Evolutionary conservation across 2,329 filamentous ascomycete species (phyloP), one percentile per base, ranked within the genome.

Genomic region (Colletotrichum zoysiae): DNA sequence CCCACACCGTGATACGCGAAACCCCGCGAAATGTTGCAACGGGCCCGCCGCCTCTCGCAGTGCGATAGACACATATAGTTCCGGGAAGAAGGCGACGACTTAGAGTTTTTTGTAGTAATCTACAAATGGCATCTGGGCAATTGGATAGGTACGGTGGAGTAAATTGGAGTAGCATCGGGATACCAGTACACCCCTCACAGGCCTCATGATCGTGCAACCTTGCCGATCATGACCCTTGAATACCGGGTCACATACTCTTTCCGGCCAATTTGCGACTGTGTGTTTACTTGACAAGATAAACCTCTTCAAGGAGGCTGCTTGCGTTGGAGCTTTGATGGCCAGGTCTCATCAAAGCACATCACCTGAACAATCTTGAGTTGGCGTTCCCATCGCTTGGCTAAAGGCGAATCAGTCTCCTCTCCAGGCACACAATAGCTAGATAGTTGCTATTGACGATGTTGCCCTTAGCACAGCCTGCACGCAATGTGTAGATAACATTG

Each of bases 51-150:
- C 42, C 38, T 12, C 42, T 35, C 16, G 30, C 30, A 4, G 8
- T 44, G 8, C 16, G 23, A 48, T 26, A 26, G 26, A 26, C 3
- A 26, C 26, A 26, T 26, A 26, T 3, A 26, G 26, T 26, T 26
- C 3, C 26, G 26, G 26, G 26, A 26, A 8, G 9, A 12, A 12
- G 33, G 12, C 5, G 23, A 18, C 5, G 14, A 44, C 12, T 44
- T 59, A 58, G 35, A 65, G 33, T 65, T 69, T 65, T 65, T 69
- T 51, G 46, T 26, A 5, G 11, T n/a, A 50, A 46, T 20, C 38
- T 51, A 42, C 20, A 26, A 38, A 20, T 30, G 7, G 8, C 40
- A 55, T 46, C 30, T 40, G 38, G 50, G 8, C 30, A 33, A n/a
- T 46, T 11, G 20, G 46, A 11, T 4, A 42, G 5, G 18, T 6